Percentiles rank a stretch among this genome's conserved stretches.
phyloP scores from a whole-genome alignment of 352 stramenopile genomes.

The Plasmopara halstedii region DNA sequence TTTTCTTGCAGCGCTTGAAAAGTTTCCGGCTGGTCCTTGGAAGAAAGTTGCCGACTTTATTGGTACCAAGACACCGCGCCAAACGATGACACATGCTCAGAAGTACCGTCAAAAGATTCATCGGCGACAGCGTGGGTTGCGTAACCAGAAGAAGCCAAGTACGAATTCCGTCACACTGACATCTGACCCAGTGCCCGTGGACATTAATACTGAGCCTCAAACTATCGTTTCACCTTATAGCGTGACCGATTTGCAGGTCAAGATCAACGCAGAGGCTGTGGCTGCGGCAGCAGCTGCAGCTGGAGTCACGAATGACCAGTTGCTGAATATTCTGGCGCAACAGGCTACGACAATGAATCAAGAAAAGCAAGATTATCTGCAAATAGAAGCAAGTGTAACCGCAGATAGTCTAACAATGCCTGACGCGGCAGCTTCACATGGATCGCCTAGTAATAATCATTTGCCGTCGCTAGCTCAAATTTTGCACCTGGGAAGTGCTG shows the following conservation, averaged over 20 bases:
- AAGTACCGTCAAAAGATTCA: slow-evolving; percentile 84
- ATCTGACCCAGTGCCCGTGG: slow-evolving; percentile 12
- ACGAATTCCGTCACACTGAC: neutral
- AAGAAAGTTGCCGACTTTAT: slow-evolving; percentile 83
- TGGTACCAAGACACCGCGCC: slow-evolving; percentile 82
- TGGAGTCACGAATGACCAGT: slow-evolving; percentile 31
- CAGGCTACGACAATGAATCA: slow-evolving; percentile 41
- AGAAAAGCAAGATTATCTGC: slow-evolving; percentile 14
- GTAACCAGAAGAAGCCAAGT: slow-evolving; percentile 62
- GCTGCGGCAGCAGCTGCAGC: slow-evolving; percentile 9
- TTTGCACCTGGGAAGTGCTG: slow-evolving; percentile 46
- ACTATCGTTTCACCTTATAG: slow-evolving; percentile 45
- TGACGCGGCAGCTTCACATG: slow-evolving; percentile 7
- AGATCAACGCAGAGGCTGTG: slow-evolving; percentile 22
- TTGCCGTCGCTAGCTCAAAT: slow-evolving; percentile 66
- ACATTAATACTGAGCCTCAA: slow-evolving; percentile 27
- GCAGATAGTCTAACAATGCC: neutral
- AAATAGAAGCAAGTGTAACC: slow-evolving; percentile 10
- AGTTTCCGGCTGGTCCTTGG: slow-evolving; percentile 78
- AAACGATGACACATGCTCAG: slow-evolving; percentile 89
- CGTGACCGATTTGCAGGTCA: slow-evolving; percentile 52
- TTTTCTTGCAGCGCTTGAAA: slow-evolving; percentile 77
- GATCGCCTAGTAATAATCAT: slow-evolving; percentile 35
- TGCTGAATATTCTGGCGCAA: slow-evolving; percentile 68
- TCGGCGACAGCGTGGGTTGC: slow-evolving; percentile 56